Percentiles rank a stretch among this genome's conserved stretches.
Evolutionary conservation across 2,329 filamentous ascomycete species (phyloP).

Genomic region (Pochonia chlamydosporia): DNA sequence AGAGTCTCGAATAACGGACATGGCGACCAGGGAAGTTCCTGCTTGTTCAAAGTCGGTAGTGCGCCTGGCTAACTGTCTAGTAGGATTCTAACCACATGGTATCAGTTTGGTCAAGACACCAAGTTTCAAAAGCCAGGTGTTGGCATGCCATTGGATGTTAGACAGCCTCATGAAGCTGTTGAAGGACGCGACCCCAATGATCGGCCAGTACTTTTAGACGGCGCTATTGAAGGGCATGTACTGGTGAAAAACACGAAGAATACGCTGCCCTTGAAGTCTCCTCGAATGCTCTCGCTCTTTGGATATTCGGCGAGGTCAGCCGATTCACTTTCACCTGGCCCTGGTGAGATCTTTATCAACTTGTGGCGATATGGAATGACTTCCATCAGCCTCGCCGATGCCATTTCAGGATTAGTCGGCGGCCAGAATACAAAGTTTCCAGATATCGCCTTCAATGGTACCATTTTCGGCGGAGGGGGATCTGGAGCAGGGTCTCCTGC

Average conservation of each 20-base stretch:
- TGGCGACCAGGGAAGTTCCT: slow-evolving; percentile 40
- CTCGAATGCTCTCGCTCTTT: slow-evolving; percentile 48
- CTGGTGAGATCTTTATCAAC: slow-evolving; percentile 26
- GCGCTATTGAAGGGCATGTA: slow-evolving; percentile 57
- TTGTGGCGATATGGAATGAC: slow-evolving; percentile 27
- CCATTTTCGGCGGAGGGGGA: slow-evolving; percentile 34
- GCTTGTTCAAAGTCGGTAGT: not conserved
- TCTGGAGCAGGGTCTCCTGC: slow-evolving; percentile 42
- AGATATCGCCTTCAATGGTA: slow-evolving; percentile 37
- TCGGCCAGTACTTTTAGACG: slow-evolving; percentile 38
- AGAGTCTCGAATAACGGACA: slow-evolving; percentile 51
- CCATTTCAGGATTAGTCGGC: slow-evolving; percentile 17
- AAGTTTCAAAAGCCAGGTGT: slow-evolving; percentile 40
- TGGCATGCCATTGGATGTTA: slow-evolving; percentile 45
- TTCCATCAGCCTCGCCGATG: not conserved
- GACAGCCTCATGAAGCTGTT: slow-evolving; percentile 43
- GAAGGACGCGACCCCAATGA: slow-evolving; percentile 46
- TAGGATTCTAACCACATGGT: slow-evolving; percentile 48
- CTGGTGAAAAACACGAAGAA: slow-evolving; percentile 55
- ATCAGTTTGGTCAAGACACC: slow-evolving; percentile 46
- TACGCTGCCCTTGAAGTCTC: slow-evolving; percentile 46
- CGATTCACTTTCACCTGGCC: slow-evolving; percentile 33
- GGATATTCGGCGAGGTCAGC: slow-evolving; percentile 51
- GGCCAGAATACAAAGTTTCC: not conserved
- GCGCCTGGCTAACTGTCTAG: not conserved